These are phyloP conservation scores for Reutealis trisperma DNA, from an alignment of 345 rosid species.

Conservation along the genomic window DNA sequence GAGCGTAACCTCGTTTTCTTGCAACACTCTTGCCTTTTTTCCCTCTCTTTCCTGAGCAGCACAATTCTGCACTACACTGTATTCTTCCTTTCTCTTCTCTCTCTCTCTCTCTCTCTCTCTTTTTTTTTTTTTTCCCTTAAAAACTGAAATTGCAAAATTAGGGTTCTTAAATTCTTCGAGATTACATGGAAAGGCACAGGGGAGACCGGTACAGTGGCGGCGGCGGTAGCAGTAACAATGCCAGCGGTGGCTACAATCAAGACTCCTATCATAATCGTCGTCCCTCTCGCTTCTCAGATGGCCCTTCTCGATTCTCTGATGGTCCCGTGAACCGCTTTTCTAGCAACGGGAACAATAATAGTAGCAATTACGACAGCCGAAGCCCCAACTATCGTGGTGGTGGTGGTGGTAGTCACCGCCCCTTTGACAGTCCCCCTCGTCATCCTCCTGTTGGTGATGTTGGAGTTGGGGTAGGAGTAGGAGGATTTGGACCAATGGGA, in stretches of 20 bases:
- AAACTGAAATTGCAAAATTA: conserved; percentile 22
- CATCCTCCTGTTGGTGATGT: conserved; percentile 37
- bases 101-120: too few relatives aligned
- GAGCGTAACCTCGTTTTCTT: background rate
- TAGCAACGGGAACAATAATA: conserved; percentile 22
- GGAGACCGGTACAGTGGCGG: conserved; percentile 58
- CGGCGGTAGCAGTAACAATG: conserved; percentile 10
- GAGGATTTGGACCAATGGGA: conserved; percentile 41
- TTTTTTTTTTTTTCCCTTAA: too few relatives aligned
- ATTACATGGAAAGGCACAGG: conserved; percentile 74
- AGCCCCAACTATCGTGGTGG: conserved; percentile 63
- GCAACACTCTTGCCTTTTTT: too few relatives aligned
- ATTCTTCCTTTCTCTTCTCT: background rate
- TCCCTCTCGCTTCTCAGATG: conserved; percentile 33
- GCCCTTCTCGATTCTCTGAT: conserved; percentile 35
- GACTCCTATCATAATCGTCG: conserved; percentile 45
- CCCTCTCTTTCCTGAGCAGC: background rate
- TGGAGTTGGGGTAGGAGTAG: conserved; percentile 26
- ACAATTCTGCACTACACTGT: background rate
- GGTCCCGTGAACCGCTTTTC: conserved; percentile 12
- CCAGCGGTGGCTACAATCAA: conserved; percentile 23
- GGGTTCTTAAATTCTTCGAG: conserved; percentile 27
- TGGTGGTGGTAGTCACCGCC: conserved; percentile 45
- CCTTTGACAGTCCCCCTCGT: conserved; percentile 62
- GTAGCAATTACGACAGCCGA: conserved; percentile 46